Evolutionary conservation across 345 rosid genomes (phyloP).

Genomic region (Bretschneidera sinensis): DNA sequence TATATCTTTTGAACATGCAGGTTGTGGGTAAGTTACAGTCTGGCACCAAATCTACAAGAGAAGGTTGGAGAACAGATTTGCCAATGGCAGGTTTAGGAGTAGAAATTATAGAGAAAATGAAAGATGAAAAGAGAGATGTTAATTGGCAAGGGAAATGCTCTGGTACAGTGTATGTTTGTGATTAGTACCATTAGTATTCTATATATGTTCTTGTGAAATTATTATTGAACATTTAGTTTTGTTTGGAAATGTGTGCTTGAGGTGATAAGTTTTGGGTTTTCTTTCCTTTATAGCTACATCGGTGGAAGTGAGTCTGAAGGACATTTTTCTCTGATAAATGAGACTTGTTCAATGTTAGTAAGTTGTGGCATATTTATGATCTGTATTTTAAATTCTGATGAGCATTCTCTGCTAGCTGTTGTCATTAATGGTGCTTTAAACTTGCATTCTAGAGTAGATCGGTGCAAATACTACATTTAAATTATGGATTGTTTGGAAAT

Average conservation of each 20-base stretch:
- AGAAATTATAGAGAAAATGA: conserved; percentile 60
- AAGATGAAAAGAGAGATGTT: conserved; percentile 62
- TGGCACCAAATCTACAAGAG: conserved; percentile 66
- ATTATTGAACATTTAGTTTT: neutral
- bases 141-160: conserved; percentile 97
- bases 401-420: neutral
- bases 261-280: conserved; percentile 6
- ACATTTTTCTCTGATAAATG: conserved; percentile 85
- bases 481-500: neutral
- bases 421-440: neutral
- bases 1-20: conserved; percentile 33
- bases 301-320: conserved; percentile 88
- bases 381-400: neutral
- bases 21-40: conserved; percentile 91
- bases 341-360: conserved; percentile 96
- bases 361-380: conserved; percentile 4
- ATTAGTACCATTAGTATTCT: conserved; percentile 7
- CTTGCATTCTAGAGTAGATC: neutral
- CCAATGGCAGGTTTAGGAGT: conserved; percentile 66
- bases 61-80: conserved; percentile 53
- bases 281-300: conserved; percentile 57
- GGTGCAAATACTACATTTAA: neutral
- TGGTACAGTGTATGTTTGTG: conserved; percentile 93
- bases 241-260: neutral
- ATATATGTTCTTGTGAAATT: conserved; percentile 2